These are phyloP conservation scores for Rasamsonia emersonii DNA, from an alignment of 2,329 filamentous ascomycete genomes.

Conservation along the genomic window DNA sequence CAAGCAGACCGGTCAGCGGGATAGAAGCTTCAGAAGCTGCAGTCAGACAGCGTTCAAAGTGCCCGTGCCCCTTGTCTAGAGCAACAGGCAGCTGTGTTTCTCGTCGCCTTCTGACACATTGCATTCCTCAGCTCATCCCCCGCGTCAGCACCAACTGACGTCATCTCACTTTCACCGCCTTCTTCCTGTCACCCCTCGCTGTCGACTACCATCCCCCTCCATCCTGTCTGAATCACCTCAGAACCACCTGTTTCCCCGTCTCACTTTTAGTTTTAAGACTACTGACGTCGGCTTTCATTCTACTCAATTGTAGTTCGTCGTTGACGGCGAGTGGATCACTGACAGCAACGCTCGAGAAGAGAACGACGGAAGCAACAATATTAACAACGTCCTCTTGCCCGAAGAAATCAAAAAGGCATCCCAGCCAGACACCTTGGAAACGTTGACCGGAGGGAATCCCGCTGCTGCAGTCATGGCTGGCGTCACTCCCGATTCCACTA, in stretches of 20 bases:
- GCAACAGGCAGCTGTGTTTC: background rate
- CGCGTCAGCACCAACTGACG: constrained; percentile 3
- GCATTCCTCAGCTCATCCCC: no score
- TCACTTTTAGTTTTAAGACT: constrained; percentile 9
- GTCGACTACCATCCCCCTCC: constrained; percentile 2
- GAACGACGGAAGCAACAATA: constrained; percentile 70
- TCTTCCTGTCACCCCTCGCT: constrained; percentile 5
- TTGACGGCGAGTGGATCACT: constrained; percentile 82
- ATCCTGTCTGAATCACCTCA: background rate
- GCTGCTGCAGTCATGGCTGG: constrained; percentile 43
- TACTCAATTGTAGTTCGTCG: constrained; percentile 64
- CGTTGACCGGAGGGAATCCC: constrained; percentile 8
- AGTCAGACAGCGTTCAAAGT: no score
- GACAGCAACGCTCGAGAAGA: constrained; percentile 76
- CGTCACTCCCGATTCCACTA: constrained; percentile 62
- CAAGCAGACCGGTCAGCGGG: no score
- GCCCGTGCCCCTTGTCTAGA: background rate
- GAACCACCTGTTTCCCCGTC: background rate
- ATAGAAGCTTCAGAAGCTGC: no score
- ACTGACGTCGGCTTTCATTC: no score
- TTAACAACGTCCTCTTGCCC: constrained; percentile 83
- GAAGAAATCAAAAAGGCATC: constrained; percentile 51
- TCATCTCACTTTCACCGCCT: constrained; percentile 8
- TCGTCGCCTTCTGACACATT: constrained; percentile 3
- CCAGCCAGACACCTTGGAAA: constrained; percentile 11